These are phyloP conservation scores for Quercus alba DNA, from an alignment of 306 rosid genomes.

Conservation along the genomic window DNA sequence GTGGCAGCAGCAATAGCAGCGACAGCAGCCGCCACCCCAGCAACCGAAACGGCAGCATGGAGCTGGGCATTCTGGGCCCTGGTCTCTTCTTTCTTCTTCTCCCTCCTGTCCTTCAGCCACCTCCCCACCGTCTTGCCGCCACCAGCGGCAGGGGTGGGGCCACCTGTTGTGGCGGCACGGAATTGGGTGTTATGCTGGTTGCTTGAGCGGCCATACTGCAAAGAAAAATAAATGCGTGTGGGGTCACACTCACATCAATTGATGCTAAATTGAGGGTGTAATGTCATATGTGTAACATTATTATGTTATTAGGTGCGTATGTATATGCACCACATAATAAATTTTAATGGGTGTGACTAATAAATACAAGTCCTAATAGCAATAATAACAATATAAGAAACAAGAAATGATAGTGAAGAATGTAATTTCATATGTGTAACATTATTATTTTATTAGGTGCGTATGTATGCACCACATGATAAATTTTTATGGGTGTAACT, in stretches of 20 bases:
- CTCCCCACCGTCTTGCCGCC: slow-evolving; percentile 87
- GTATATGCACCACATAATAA: neutral
- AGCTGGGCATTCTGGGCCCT: slow-evolving; percentile 87
- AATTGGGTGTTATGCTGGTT: slow-evolving; percentile 32
- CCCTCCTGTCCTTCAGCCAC: slow-evolving; percentile 91
- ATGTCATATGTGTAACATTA: neutral
- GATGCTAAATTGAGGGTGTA: neutral
- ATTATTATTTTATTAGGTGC: neutral
- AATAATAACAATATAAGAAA: too few relatives aligned
- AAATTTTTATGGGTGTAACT: neutral
- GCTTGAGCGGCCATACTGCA: slow-evolving; percentile 58
- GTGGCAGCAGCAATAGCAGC: slow-evolving; percentile 90
- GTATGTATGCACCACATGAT: neutral
- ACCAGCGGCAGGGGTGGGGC: slow-evolving; percentile 4
- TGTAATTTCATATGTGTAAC: neutral
- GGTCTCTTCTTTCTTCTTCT: slow-evolving; percentile 88
- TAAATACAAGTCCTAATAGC: too few relatives aligned
- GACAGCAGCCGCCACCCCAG: slow-evolving; percentile 81
- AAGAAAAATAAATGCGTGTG: neutral
- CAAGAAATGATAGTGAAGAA: too few relatives aligned
- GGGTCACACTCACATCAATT: neutral
- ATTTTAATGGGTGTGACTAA: neutral
- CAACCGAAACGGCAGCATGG: slow-evolving; percentile 86
- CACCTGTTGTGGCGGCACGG: slow-evolving; percentile 23
- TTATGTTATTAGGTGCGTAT: neutral